Conservation (phyloP, 495 filamentous ascomycete species). For the Tuber melanosporum region DNA sequence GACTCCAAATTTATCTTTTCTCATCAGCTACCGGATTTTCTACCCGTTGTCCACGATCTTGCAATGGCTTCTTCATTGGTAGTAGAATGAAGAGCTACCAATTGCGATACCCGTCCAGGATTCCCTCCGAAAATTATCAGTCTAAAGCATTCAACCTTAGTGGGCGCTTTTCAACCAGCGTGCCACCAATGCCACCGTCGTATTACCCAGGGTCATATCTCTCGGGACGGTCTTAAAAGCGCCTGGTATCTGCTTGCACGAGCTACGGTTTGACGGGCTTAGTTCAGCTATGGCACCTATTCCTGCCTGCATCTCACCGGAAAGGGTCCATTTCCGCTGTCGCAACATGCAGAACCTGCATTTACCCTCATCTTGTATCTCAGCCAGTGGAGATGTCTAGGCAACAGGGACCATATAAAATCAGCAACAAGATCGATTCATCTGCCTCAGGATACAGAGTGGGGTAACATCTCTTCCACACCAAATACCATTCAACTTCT, state of each 20-base stretch:
- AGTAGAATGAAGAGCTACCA: background rate
- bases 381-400: background rate
- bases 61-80: background rate
- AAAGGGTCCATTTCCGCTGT: constrained; percentile 27
- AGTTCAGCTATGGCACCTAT: constrained; percentile 15
- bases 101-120: background rate
- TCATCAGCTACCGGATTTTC: background rate
- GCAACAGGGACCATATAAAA: background rate
- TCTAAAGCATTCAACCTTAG: background rate
- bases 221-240: background rate
- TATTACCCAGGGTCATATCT: background rate
- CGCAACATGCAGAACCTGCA: constrained; percentile 37
- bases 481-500: background rate
- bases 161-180: background rate
- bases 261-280: constrained; percentile 11
- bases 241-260: constrained; percentile 10
- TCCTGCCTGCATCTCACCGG: constrained; percentile 18
- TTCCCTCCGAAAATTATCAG: background rate
- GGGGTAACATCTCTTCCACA: background rate
- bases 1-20: background rate
- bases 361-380: constrained; percentile 25
- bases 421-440: background rate
- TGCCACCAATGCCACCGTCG: background rate
- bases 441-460: background rate
- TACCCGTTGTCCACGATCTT: background rate